Percentiles rank a stretch among this genome's conserved stretches.
These are phyloP conservation scores for Mycena polygramma DNA, from an alignment of 768 basidiomycete species.

Conservation along the genomic window DNA sequence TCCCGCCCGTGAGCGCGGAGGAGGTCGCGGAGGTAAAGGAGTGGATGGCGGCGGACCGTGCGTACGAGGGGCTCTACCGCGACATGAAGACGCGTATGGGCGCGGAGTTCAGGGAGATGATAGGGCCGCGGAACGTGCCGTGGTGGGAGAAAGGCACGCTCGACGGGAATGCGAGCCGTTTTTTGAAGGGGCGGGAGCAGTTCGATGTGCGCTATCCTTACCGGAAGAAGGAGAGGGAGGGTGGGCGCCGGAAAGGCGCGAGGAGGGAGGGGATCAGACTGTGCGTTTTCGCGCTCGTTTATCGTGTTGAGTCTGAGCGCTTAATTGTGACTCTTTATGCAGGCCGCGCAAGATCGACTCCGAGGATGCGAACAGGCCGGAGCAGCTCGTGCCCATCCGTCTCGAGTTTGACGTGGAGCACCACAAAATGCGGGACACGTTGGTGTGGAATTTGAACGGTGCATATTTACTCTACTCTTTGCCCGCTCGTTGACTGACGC, in stretches of 20 bases:
- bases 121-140: constrained; percentile 54
- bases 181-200: constrained; percentile 56
- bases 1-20: constrained; percentile 64
- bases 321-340: constrained; percentile 16
- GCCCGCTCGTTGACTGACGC: not conserved
- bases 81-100: constrained; percentile 67
- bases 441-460: constrained; percentile 98
- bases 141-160: constrained; percentile 77
- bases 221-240: constrained; percentile 54
- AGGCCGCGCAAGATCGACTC: constrained; percentile 71
- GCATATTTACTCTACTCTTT: constrained; percentile 28
- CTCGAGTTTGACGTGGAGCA: constrained; percentile 97
- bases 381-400: constrained; percentile 94
- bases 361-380: constrained; percentile 72
- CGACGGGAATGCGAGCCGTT: constrained; percentile 53
- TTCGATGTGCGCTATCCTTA: constrained; percentile 67
- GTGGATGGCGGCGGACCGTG: constrained; percentile 77
- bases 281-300: constrained; percentile 61
- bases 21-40: constrained; percentile 68
- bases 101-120: constrained; percentile 63
- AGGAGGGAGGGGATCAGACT: constrained; percentile 77
- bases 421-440: constrained; percentile 94
- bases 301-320: constrained; percentile 10
- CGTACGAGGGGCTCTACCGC: constrained; percentile 64
- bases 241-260: constrained; percentile 61